A percentile compares a stretch with the other conserved stretches of the same genome.
These are phyloP conservation scores for Oryza glaberrima DNA, from an alignment of 176 grass and related monocot species.

Conservation along the genomic window DNA sequence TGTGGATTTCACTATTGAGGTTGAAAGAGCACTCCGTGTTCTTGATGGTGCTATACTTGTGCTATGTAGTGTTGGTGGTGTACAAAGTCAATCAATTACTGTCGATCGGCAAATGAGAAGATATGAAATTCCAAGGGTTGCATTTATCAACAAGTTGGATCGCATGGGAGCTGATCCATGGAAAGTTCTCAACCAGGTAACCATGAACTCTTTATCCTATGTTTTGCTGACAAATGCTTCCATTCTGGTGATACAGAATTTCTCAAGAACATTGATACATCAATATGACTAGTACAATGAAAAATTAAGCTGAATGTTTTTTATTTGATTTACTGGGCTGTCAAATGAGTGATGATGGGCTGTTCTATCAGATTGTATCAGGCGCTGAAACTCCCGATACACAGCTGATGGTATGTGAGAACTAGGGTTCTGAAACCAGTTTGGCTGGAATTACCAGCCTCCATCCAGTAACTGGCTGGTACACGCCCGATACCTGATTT, in stretches of 20 bases:
- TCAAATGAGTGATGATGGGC: background rate
- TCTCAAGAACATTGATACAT: background rate
- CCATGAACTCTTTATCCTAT: slow-evolving; percentile 17
- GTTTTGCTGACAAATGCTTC: background rate
- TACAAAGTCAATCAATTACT: slow-evolving; percentile 98
- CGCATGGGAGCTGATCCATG: slow-evolving; percentile 99
- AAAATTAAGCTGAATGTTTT: background rate
- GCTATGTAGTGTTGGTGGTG: slow-evolving; percentile 97
- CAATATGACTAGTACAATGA: background rate
- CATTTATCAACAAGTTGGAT: slow-evolving; percentile 97
- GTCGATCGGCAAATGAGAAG: slow-evolving; percentile 98
- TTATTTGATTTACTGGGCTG: background rate
- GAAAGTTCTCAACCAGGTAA: slow-evolving; percentile 95
- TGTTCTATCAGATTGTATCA: background rate
- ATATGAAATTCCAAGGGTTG: slow-evolving; percentile 94
- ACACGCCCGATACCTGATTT: too few species aligned
- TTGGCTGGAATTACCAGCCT: too few species aligned
- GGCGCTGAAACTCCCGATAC: background rate
- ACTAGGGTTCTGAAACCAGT: too few species aligned
- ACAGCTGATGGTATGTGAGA: background rate
- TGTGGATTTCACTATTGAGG: slow-evolving; percentile 99
- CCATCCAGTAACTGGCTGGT: too few species aligned
- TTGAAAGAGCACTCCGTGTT: slow-evolving; percentile 96
- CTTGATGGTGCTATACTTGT: slow-evolving; percentile 99
- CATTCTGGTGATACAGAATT: background rate